Conservation (phyloP, 176 grass and related monocot genomes). For the Zoysia pacifica region DNA sequence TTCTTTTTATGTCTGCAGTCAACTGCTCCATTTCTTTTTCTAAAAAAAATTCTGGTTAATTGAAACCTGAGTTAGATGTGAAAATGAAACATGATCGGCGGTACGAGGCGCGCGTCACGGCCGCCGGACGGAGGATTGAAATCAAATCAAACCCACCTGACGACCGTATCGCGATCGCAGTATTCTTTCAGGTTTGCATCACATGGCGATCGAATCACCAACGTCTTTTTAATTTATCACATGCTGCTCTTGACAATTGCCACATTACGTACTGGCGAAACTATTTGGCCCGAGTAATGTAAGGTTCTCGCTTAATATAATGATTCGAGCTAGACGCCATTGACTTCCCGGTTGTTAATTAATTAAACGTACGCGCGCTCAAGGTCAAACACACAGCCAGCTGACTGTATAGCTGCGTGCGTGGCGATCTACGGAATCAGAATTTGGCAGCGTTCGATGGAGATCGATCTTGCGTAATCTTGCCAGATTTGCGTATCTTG, state of each 20-base stretch:
- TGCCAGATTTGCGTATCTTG: constrained; percentile 22
- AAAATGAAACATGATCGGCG: not conserved
- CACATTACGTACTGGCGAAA: not conserved
- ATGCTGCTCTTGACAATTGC: not conserved
- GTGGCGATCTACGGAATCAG: not conserved
- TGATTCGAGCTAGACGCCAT: not conserved
- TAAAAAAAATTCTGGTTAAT: not conserved
- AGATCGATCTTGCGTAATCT: constrained; percentile 37
- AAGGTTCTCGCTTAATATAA: not conserved
- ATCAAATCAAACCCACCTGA: constrained; percentile 37
- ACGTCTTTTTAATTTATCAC: not conserved
- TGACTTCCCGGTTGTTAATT: constrained; percentile 7
- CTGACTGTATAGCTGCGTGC: not conserved
- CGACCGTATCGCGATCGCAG: constrained; percentile 19
- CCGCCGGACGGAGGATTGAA: not conserved
- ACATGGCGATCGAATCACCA: constrained; percentile 18
- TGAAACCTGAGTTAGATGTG: not conserved
- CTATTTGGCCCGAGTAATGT: constrained; percentile 29
- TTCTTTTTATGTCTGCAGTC: not conserved
- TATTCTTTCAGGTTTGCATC: constrained; percentile 49
- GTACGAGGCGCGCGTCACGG: constrained; percentile 36
- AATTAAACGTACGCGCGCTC: not conserved
- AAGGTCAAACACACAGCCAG: constrained; percentile 11
- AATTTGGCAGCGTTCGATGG: constrained; percentile 4
- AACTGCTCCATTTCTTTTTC: not conserved